Evolutionary conservation across 176 grass and related monocot genomes (phyloP).

Genomic region (Pharus latifolius): DNA sequence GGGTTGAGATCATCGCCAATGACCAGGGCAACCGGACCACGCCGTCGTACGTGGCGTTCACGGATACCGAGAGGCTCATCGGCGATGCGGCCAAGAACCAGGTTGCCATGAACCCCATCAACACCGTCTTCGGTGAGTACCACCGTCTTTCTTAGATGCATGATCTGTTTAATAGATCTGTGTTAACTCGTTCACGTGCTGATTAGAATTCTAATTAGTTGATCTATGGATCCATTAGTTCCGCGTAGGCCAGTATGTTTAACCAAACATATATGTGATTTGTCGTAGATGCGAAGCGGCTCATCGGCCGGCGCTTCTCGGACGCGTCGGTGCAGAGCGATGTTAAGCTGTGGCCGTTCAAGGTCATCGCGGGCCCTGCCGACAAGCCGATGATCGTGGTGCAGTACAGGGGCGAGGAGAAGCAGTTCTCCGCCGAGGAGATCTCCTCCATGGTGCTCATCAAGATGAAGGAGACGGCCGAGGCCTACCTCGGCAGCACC

Average conservation of each 20-base stretch:
- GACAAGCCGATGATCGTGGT: constrained; percentile 82
- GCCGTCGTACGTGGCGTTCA: constrained; percentile 73
- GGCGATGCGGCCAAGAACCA: constrained; percentile 91
- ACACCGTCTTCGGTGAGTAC: constrained; percentile 80
- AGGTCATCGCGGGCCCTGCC: constrained; percentile 38
- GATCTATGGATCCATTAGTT: neutral
- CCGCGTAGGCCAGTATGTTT: no score
- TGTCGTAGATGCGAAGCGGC: constrained; percentile 58
- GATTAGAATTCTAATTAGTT: no score
- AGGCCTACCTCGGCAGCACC: constrained; percentile 61
- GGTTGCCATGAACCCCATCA: constrained; percentile 89
- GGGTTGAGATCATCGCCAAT: constrained; percentile 85
- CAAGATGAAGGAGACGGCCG: constrained; percentile 86
- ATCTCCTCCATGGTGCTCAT: constrained; percentile 83
- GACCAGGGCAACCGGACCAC: constrained; percentile 87
- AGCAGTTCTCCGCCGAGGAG: constrained; percentile 69
- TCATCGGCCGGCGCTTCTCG: constrained; percentile 68
- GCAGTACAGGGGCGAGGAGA: constrained; percentile 56
- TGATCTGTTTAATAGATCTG: no score
- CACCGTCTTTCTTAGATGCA: no score
- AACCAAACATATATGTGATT: no score
- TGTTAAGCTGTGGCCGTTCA: constrained; percentile 75
- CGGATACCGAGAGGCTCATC: constrained; percentile 67
- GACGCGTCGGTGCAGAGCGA: constrained; percentile 78
- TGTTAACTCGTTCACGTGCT: neutral